phyloP scores from a whole-genome alignment of 1,284 basidiomycete species.

The Cryptococcus floricola region DNA sequence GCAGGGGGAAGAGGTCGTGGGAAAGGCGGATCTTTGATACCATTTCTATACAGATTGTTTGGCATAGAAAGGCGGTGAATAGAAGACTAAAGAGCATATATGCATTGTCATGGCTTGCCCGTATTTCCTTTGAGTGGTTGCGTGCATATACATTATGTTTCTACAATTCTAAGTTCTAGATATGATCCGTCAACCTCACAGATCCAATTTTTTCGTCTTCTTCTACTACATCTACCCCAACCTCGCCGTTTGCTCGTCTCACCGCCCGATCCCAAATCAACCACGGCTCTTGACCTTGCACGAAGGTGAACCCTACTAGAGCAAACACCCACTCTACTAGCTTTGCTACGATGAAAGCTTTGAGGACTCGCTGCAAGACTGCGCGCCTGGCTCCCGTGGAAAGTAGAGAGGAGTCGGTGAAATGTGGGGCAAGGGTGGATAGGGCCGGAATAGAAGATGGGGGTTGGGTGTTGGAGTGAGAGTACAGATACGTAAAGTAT shows the following conservation, averaged over 20 bases:
- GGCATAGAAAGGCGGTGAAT: neutral
- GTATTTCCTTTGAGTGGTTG: too few relatives aligned
- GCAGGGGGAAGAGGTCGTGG: neutral
- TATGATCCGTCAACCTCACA: neutral
- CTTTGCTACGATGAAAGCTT: constrained; percentile 39
- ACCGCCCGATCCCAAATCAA: constrained; percentile 49
- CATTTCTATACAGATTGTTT: neutral
- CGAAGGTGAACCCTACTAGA: constrained; percentile 49
- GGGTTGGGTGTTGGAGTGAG: constrained; percentile 14
- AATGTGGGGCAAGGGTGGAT: constrained; percentile 9
- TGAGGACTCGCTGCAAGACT: constrained; percentile 25
- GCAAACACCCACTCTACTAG: constrained; percentile 51
- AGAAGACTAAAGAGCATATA: neutral
- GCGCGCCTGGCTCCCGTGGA: neutral
- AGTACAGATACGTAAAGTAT: constrained; percentile 20
- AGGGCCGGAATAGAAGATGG: constrained; percentile 13
- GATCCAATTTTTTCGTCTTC: neutral
- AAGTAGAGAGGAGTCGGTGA: constrained; percentile 3
- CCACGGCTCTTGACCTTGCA: constrained; percentile 55
- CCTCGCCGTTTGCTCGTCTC: constrained; percentile 1
- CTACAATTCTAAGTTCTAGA: too few relatives aligned
- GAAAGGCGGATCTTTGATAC: neutral
- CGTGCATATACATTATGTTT: too few relatives aligned
- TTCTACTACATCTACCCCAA: constrained; percentile 5
- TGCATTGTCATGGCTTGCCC: neutral